Evolutionary conservation across 1,139 yeast species (phyloP), one percentile per base, ranked within the genome.

Genomic region (Kodamaea alishanica): DNA sequence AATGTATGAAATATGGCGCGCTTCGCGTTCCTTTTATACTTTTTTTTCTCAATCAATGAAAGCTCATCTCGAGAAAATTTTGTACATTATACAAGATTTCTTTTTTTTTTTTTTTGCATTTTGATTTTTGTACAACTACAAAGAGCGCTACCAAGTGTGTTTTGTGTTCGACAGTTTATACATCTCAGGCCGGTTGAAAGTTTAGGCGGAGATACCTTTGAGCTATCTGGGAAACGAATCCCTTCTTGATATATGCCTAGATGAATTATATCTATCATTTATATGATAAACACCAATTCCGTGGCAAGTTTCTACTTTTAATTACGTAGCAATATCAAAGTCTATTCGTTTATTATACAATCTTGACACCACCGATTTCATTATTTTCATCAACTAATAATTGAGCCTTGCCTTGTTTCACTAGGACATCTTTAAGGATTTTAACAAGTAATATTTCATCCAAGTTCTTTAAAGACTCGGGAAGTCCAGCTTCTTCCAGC

Each of bases 311-410:
- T 15, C 20, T 15, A 15, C 20, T 15, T 15, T 15, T 15, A 15
- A 9, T 26, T 26, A 26, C 28, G 4, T 26, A 10, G 10, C 28
- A 26, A 26, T 2, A 26, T 26, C 28, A 26, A 10, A 26, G n/a
- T 10, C 28, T 26, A 26, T 26, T 9, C 24, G 23, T 26, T 6
- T 34, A n/a, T 49, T 54, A 70, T 15, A 68, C 71, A 32, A 82
- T 74, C 61, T 85, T 85, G 2, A 85, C 87, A 27, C 90, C 95
- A 4, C 81, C 84, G 15, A 82, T 73, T 44, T 63, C 65, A 9
- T 68, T 68, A 30, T 68, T 70, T 37, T 81, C 85, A 44, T 76
- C 79, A 58, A 76, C 75, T 51, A 85, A 59, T 20, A 84, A 53
- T 41, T 79, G 84, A 1, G 87, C 90, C 48, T 79, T 74, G 2